Base-by-base conservation (phyloP, 2,329 filamentous ascomycete species). In the Akanthomyces muscarius region DNA sequence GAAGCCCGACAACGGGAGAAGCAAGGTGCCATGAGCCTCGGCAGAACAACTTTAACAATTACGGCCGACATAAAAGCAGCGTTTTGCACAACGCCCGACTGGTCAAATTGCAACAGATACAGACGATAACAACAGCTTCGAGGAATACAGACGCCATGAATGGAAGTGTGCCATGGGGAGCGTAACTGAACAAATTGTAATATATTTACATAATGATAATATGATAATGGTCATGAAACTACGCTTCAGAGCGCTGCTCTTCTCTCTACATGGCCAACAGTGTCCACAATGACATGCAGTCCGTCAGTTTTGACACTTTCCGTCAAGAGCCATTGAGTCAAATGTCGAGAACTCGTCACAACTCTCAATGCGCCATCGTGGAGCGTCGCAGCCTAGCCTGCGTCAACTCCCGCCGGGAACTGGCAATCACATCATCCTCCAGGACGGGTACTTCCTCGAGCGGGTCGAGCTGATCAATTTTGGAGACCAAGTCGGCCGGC, bases 401-500 rank as follows among this genome's bases (percentile, higher is more conserved):
- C 11, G 50, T 50, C 25, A 51, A 16, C n/a, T 61, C 63, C 14
- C 21, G 41, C 14, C 50, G 36, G 60, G 70, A 65, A 7, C 67
- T 69, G 2, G 72, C 69, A 63, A 74, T 70, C 33, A 71, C 64
- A 53, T 74, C 72, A 38, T 71, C 71, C 51, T 74, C 72, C 10
- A 74, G 65, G 16, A 74, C 70, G 1, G 71, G 71, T 21, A 75
- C 71, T 30, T 74, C 73, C 33, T 71, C 71, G 38, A 75, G 59
- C 1, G 72, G 72, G 54, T 75, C 73, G 11, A 75, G 66, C 56
- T 73, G 69, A 36, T 72, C 74, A n/a, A 75, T 73, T 41, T 71
- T 71, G 59, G 73, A 70, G 7, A 72, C 64, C 14, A 76, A 66
- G 1, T 71, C 69, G 54, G 78, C 75, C 16, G 85, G 83, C n/a